A percentile compares a stretch with the other conserved stretches of the same genome.
These are phyloP conservation scores for Stagonosporopsis vannaccii DNA, from an alignment of 2,329 filamentous ascomycete species.

Conservation along the genomic window DNA sequence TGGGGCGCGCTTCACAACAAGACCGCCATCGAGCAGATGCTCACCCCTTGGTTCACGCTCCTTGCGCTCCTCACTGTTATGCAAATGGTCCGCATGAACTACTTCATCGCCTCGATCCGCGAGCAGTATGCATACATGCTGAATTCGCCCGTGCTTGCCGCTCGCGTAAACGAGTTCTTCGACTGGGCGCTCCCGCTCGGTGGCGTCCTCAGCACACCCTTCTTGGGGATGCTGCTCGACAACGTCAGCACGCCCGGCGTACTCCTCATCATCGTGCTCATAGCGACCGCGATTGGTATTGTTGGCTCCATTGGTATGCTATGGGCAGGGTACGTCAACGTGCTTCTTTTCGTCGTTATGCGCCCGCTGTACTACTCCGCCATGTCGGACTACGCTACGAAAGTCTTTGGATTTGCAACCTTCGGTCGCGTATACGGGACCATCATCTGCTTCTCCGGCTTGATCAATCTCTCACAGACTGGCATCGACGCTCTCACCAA, in stretches of 20 bases:
- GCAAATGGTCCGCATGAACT: conserved; percentile 74
- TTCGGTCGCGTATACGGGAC: conserved; percentile 91
- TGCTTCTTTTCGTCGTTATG: conserved; percentile 81
- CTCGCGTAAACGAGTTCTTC: conserved; percentile 79
- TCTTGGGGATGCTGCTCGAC: conserved; percentile 82
- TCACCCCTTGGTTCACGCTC: conserved; percentile 81
- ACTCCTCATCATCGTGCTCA: conserved; percentile 71
- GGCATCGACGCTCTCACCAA: conserved; percentile 81
- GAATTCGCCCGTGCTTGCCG: conserved; percentile 64
- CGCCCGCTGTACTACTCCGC: conserved; percentile 90
- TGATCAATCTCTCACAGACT: conserved; percentile 82
- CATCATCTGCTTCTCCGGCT: conserved; percentile 82
- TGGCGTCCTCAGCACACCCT: conserved; percentile 80
- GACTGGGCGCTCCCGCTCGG: conserved; percentile 83
- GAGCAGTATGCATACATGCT: conserved; percentile 82
- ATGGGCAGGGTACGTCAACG: conserved; percentile 76
- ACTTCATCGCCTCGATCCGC: conserved; percentile 86
- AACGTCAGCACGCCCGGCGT: conserved; percentile 74
- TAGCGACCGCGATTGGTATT: conserved; percentile 75
- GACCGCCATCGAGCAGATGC: conserved; percentile 74
- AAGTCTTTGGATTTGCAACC: conserved; percentile 88
- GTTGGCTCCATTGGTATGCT: conserved; percentile 74
- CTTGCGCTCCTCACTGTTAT: conserved; percentile 78
- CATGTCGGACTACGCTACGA: conserved; percentile 85
- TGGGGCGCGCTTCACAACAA: conserved; percentile 84